Evolutionary conservation across 1,284 basidiomycete species (phyloP), one percentile per base, ranked within the genome.

Genomic region (Fistulinella cinereoalba): DNA sequence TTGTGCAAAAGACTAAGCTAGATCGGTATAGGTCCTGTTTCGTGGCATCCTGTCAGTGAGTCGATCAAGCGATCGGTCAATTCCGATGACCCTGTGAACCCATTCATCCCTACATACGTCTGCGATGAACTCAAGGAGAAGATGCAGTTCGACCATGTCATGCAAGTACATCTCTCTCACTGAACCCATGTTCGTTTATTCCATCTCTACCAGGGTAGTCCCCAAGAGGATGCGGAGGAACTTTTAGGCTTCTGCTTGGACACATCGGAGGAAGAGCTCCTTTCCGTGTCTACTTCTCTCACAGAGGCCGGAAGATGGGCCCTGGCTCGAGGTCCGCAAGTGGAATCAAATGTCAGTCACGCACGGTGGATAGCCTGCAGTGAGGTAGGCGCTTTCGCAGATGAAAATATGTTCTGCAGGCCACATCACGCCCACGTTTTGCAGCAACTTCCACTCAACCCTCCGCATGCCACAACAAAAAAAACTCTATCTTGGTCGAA

Each of bases 141-240:
- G 74, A 92, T 92, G 70, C 79, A 91, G 46, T 98, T 98, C 61
- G 93, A 97, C 57, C 81, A 80, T 45, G n/a, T n/a, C n/a, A 97
- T 98, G 92, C 73, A 88, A 63, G 90, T 91, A 56, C 60, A 84
- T 75, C 37, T 3, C 32, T 44, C 43, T 25, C n/a, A n/a, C n/a
- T n/a, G n/a, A n/a, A n/a, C 22, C 5, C 12, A 27, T 6, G 6
- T 27, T 27, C 12, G 12, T 40, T 39, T 8, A 33, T 33, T 33
- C 16, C 16, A 47, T 28, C 10, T 40, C 49, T 37, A 24, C 50
- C 51, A 93, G 79, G 83, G 90, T 27, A 94, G 95, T 0, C 90
- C 94, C 54, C 96, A 99, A 71, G 96, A 99, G 69, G 96, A 99
- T 52, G 96, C 96, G 1, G 95, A 99, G 67, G 96, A 99, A 69